Base-by-base conservation (phyloP, 2,329 filamentous ascomycete genomes). In the Basipetospora chlamydospora region DNA sequence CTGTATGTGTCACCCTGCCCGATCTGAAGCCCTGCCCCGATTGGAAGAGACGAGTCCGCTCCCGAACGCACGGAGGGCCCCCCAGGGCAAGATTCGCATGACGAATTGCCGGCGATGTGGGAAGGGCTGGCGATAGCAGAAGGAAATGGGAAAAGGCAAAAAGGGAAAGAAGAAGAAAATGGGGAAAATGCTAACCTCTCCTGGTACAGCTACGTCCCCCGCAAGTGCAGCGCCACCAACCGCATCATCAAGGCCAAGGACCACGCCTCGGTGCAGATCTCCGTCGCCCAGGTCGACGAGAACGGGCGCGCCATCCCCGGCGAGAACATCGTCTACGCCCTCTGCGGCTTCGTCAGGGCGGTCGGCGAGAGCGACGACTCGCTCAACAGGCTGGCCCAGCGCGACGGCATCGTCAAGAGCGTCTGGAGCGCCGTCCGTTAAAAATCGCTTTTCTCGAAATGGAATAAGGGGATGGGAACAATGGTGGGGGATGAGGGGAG, bases 241-340 rank as follows among this genome's bases (percentile, higher is more conserved):
- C 85, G 90, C 70, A 95, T 96, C 76, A 96, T 98, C 80, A 95
- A 95, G 75, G 86, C 90, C 73, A 95, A 96, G 74, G 90, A 98
- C 71, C 90, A 98, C 77, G 88, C 85, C 56, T 93, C 84, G 46
- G 90, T 96, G 55, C 90, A 98, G 70, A 85, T 98, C 66, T 84
- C 80, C 55, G 73, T 98, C 61, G 88, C 80, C 66, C 96, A 95
- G 74, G 90, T 98, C 55, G 88, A 96, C 66, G 90, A 98, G 80
- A 92, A 87, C 71, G 90, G 90, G 63, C 84, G 87, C 56, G 86
- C 87, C 50, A 58, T 77, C 69, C 85, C 84, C 52, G 86, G 88
- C 66, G 90, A 95, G 73, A 93, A 87, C 79, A 82, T 95, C 67
- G 79, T 84, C 60, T 98, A 94, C 63, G 88, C 90, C 53, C 81